Percentiles rank a stretch among this genome's conserved stretches.
Evolutionary conservation across 371 early-diverging fungal genomes (phyloP).

Genomic region (Apophysomyces trapeziformis): DNA sequence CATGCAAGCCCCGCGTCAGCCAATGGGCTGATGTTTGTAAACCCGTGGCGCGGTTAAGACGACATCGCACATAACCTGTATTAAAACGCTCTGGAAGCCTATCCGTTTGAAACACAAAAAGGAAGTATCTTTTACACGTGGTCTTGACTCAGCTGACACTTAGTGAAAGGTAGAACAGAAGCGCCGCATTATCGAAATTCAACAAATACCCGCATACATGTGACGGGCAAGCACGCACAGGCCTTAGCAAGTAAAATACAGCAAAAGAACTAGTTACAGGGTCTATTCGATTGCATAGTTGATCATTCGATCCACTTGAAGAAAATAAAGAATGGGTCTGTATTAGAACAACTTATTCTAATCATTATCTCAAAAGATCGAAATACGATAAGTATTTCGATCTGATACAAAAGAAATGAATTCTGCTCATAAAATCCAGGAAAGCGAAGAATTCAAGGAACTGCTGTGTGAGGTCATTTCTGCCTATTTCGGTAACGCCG

Average conservation of each 20-base stretch:
- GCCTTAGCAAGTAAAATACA: conserved; percentile 2
- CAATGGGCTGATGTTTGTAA: conserved; percentile 10
- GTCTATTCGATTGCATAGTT: neutral
- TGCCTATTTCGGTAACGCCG: conserved; percentile 2
- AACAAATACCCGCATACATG: neutral
- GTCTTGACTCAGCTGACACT: conserved; percentile 8
- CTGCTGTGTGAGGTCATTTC: conserved; percentile 11
- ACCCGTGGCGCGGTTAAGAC: conserved; percentile 3
- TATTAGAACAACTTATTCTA: neutral
- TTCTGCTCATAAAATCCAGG: conserved; percentile 6
- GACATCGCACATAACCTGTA: neutral
- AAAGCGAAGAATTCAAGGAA: conserved; percentile 11
- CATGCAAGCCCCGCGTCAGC: neutral
- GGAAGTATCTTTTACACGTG: conserved; percentile 8
- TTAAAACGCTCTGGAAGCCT: conserved; percentile 2
- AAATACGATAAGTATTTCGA: neutral
- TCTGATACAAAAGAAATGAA: neutral
- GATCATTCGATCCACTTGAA: neutral
- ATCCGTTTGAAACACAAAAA: neutral
- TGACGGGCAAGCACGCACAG: conserved; percentile 8
- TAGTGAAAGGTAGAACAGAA: neutral
- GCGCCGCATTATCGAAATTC: conserved; percentile 4
- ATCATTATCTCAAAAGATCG: neutral
- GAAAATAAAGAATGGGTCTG: neutral
- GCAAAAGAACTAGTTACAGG: neutral